Evolutionary conservation across 2,329 filamentous ascomycete genomes (phyloP), one percentile per base, ranked within the genome.

Genomic region (Phialocephala sp.): DNA sequence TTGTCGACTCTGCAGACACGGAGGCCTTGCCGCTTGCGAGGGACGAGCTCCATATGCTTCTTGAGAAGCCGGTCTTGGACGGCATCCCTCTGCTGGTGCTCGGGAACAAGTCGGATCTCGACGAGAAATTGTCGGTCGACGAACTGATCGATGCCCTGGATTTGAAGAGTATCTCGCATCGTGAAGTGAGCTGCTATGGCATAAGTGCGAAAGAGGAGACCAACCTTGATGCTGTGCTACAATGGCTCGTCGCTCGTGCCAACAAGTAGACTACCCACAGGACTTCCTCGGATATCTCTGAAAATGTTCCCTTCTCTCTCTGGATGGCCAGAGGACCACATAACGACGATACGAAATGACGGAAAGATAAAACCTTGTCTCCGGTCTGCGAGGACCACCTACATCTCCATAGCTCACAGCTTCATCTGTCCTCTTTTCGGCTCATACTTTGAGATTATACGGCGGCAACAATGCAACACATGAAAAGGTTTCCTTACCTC

Each of bases 161-260:
- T 74, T 85, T 99, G 65, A 97, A 95, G 78, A 88, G 87, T 72
- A 93, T 99, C 77, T 91, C 89, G 66, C 90, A 93, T 75, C 92
- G 95, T 63, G 95, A 99, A 79, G 94, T 99, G 73, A 97, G 93
- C 81, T 98, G 95, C 81, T 99, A 99, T 79, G 94, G 94, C 68
- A 97, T 99, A 81, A 97, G 94, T 78, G 95, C 94, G 67, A 98
- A 98, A 80, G 94, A 98, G 78, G 95, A 99, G 81, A 99, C 94
- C 65, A 99, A 99, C 80, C 88, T 99, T 71, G 94, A 99, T 76
- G 95, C 94, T 8, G 95, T 99, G 60, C 84, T 99, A 74, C 92
- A 97, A 78, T 99, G 95, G 92, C 84, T 99, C 77, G 94, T 99
- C 79, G 94, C 93, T 72, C 91, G 92, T 78, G 90, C 93, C 69